Base-by-base conservation (phyloP, 192 early-diverging fungal genomes). In the Backusella westeae region DNA sequence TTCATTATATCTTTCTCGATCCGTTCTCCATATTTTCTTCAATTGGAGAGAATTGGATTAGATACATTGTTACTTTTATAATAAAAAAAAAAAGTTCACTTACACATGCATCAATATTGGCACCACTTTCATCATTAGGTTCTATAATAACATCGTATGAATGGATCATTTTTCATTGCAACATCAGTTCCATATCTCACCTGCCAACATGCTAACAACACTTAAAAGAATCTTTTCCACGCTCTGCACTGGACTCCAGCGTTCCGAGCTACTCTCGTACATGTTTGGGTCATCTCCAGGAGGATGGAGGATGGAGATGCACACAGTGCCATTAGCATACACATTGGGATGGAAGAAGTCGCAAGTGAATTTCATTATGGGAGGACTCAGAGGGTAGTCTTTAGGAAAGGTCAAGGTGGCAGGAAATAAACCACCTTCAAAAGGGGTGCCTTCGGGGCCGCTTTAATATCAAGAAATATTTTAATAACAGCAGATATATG, bases 231-330 rank as follows among this genome's bases (percentile, higher is more conserved):
- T 98, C 87, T 99, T 99, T 77, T 99, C 98, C 3, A 99, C 96
- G 82, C 93, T 95, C 84, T 99, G 98, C 38, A 99, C 98, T 29
- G 98, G 98, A 56, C 90, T 92, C 98, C 98, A 99, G 36, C 98
- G 88, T 82, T 99, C 98, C 6, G 92, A 94, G 70, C 94, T 94
- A 75, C 92, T 92, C 81, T 99, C 98, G 80, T 99, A 99, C 89
- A 94, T 94, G 85, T 97, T 94, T 0, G 98, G 98, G 75, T 99
- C 98, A 78, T 98, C 95, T 34, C 98, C 98, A 1, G 98, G 98
- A 34, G 98, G 90, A 83, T 99, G 98, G 35, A 99, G 85, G 63
- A 99, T 99, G 9, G 97, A 98, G 68, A 99, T 99, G 82, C 98
- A 99, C 12, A 99, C 98, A 3, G 92, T 91, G 69, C 98, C 98